Base-by-base conservation (phyloP, 306 rosid species). In the Senna siamea region DNA sequence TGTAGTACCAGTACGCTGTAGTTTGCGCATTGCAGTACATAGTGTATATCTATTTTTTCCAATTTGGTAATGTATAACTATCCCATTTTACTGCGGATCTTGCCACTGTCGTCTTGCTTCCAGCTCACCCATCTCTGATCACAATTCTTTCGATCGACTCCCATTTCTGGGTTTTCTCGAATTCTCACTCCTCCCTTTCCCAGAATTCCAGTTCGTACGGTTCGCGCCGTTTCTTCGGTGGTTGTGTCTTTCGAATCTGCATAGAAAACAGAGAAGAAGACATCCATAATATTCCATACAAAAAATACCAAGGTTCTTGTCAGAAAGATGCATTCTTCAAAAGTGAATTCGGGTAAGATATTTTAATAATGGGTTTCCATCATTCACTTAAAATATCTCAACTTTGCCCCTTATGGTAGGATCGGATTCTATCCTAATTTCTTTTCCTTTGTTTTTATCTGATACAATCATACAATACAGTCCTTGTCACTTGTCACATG, bases 21-120 rank as follows among this genome's bases (percentile, higher is more conserved):
- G 12, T 64, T 26, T 26, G 30, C 30, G 3, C 30, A 26, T 75
- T 84, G 88, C 73, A 80, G 87, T 87, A 82, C 89, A 80, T 79
- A 2, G 22, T 32, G 7, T 7, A 23, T 5, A 4, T 7, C 0
- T 37, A 5, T 7, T 37, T 37, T 1, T 4, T 37, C 40, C 40
- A 37, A 4, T 37, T 35, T 15, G 34, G 10, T 44, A 4, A 56
- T 18, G 4, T 20, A 82, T 73, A 73, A 68, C 69, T 51, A 9
- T 8, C 19, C 13, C 14, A 23, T 44, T 43, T 54, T 9, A 20
- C 41, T 0, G 61, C 72, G 5, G 38, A 5, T 52, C 32, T 20
- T 2, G 5, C 32, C 30, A 32, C 2, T 1, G 7, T 19, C 19
- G 8, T 35, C 53, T 73, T 11, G 19, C 4, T 23, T 52, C 20